phyloP scores from a whole-genome alignment of 176 grass and related monocot genomes.

The Musa beccarii region DNA sequence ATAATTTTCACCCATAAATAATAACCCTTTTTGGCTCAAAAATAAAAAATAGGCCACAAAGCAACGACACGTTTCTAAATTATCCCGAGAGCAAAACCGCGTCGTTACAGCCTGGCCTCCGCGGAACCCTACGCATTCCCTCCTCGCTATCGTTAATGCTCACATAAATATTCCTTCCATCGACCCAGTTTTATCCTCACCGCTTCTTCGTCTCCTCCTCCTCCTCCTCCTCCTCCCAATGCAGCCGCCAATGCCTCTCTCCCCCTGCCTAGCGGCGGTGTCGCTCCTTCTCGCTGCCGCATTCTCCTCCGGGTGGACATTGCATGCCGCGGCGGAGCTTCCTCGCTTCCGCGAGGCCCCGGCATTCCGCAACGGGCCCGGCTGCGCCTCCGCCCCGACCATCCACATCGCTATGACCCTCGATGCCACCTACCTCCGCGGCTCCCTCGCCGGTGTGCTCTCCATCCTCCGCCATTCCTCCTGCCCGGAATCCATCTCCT shows the following conservation, averaged over 20 bases:
- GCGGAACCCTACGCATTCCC: too few relatives aligned
- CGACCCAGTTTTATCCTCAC: neutral
- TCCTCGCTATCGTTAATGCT: neutral
- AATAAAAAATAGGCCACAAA: too few relatives aligned
- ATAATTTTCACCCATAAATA: too few relatives aligned
- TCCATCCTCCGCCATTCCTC: slow-evolving; percentile 89
- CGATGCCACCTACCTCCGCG: slow-evolving; percentile 83
- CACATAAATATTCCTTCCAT: neutral
- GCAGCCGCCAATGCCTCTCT: slow-evolving; percentile 1
- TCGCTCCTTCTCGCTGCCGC: slow-evolving; percentile 18
- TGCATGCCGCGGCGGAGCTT: slow-evolving; percentile 24
- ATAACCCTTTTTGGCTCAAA: too few relatives aligned
- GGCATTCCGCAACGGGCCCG: slow-evolving; percentile 80
- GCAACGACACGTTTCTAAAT: too few relatives aligned
- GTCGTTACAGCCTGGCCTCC: too few relatives aligned
- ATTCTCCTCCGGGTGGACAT: neutral
- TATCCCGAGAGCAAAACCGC: too few relatives aligned
- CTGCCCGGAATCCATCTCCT: slow-evolving; percentile 84
- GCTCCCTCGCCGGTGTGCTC: slow-evolving; percentile 81
- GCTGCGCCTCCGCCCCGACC: slow-evolving; percentile 37
- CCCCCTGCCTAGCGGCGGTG: slow-evolving; percentile 8
- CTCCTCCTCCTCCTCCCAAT: neutral
- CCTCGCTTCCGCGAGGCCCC: slow-evolving; percentile 77
- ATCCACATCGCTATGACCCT: slow-evolving; percentile 99
- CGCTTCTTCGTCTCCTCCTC: neutral